phyloP scores from a whole-genome alignment of 345 rosid genomes.

The Aegle marmelos region DNA sequence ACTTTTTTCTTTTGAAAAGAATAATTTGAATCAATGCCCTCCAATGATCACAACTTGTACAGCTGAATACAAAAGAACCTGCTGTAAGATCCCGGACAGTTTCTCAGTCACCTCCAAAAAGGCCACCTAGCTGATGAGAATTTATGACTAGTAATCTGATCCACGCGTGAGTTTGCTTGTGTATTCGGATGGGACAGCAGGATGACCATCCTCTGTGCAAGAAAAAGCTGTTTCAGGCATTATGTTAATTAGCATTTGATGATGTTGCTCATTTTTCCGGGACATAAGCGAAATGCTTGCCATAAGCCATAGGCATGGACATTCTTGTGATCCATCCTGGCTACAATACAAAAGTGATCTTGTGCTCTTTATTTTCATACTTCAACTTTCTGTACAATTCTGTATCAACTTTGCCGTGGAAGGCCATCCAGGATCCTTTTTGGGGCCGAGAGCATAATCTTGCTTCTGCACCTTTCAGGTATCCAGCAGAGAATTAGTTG shows the following conservation, averaged over 20 bases:
- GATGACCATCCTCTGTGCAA: neutral
- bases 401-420: neutral
- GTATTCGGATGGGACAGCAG: neutral
- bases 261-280: neutral
- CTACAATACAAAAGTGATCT: conserved; percentile 2
- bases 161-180: neutral
- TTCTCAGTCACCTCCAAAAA: neutral
- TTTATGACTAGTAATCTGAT: neutral
- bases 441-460: conserved; percentile 7
- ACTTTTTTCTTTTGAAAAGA: neutral
- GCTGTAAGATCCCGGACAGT: conserved; percentile 15
- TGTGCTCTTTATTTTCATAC: neutral
- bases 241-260: neutral
- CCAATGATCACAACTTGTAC: conserved; percentile 8
- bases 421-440: neutral
- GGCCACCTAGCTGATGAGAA: neutral
- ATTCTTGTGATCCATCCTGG: neutral
- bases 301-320: neutral
- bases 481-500: conserved; percentile 49
- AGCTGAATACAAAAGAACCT: conserved; percentile 14
- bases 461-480: conserved; percentile 7
- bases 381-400: conserved; percentile 4
- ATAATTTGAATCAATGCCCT: neutral
- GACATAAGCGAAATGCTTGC: neutral
- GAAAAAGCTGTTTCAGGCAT: neutral